phyloP scores from a whole-genome alignment of 257 asterid genomes.

The Cruciata laevipes region DNA sequence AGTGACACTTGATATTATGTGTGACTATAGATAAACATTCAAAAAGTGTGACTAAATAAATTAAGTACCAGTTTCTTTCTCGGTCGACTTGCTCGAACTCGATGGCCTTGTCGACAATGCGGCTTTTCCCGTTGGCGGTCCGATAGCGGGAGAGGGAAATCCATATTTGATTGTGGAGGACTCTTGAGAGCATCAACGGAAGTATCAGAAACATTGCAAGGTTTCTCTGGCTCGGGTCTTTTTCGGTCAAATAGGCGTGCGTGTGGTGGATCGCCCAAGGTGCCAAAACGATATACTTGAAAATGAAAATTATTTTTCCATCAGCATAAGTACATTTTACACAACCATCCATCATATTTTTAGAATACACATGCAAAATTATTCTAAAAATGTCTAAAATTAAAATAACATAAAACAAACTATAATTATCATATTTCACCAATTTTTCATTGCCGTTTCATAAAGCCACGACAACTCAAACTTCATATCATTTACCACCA shows the following conservation, averaged over 20 bases:
- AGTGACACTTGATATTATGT: background rate
- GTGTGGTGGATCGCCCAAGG: slow-evolving; percentile 49
- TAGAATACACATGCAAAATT: no score
- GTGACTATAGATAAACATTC: background rate
- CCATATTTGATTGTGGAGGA: slow-evolving; percentile 70
- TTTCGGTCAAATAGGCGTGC: slow-evolving; percentile 26
- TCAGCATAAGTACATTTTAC: background rate
- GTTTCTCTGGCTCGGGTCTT: slow-evolving; percentile 36
- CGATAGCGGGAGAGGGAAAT: slow-evolving; percentile 58
- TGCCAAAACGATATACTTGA: slow-evolving; percentile 59
- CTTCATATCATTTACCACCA: background rate
- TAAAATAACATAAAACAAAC: no score
- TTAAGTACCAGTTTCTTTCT: slow-evolving; percentile 60
- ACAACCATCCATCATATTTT: no score
- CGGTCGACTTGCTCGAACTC: slow-evolving; percentile 88
- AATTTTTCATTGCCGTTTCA: no score
- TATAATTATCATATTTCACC: no score
- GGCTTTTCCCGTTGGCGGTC: slow-evolving; percentile 59
- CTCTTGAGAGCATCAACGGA: slow-evolving; percentile 48
- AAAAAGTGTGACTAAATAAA: no score
- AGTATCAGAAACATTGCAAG: slow-evolving; percentile 28
- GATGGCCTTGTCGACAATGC: slow-evolving; percentile 71
- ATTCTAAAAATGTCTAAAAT: no score
- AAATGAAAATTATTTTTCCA: no score
- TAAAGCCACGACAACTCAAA: background rate